Evolutionary conservation across 257 asterid species (phyloP), one percentile per base, ranked within the genome.

Genomic region (Phtheirospermum japonicum): DNA sequence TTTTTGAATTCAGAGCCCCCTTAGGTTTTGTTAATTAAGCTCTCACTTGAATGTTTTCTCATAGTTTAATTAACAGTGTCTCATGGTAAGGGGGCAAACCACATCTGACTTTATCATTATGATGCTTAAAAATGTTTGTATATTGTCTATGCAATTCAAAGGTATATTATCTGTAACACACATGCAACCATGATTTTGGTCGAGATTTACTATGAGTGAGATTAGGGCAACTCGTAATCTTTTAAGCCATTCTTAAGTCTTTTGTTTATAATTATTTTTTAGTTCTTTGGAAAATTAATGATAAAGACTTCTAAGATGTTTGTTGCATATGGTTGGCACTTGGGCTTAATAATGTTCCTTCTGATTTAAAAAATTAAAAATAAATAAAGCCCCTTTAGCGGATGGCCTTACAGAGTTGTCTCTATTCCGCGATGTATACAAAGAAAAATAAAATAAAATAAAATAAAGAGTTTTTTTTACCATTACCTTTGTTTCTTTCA

Each of bases 181-280:
- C 79, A 72, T 82, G 81, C 52, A 63, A 5, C 77, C 70, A 72
- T 75, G 73, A 67, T 59, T 69, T 57, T 67, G 72, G 74, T 59
- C 43, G 66, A 26, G 4, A 30, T 70, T 71, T 71, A 77, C 11
- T 40, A 55, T 31, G 43, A 33, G 28, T 53, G 51, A 60, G 59
- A 64, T 63, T 64, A 36, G 68, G 68, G 48, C 68, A 69, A 52
- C 18, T 20, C 48, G 43, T 51, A 40, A 32, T 20, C 64, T n/a
- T n/a, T 18, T 17, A n/a, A 53, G n/a, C 43, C 23, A 40, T 53
- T 60, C 40, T 31, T n/a, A 19, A 59, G 26, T 51, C 17, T 59
- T 60, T 40, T 39, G 0, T 34, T 8, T 4, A 13, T 43, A 20
- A 18, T 4, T 18, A 2, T 31, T 53, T 30, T 40, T 52, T 61